These are phyloP conservation scores for Solanum habrochaites DNA, from an alignment of 257 asterid species.

Conservation along the genomic window DNA sequence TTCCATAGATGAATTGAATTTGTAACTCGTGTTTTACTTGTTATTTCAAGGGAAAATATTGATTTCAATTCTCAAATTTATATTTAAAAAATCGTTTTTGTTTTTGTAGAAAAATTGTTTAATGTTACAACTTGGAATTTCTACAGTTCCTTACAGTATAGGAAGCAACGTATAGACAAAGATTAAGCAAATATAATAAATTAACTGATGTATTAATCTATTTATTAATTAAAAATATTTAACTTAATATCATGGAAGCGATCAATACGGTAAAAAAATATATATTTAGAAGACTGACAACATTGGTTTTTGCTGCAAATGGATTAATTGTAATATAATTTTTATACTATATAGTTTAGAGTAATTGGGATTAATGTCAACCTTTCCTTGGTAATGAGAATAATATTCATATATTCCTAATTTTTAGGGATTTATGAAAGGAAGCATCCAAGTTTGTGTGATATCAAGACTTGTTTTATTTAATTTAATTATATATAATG, in stretches of 20 bases:
- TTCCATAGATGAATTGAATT: not conserved
- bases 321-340: not conserved
- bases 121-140: not conserved
- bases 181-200: not conserved
- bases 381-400: slow-evolving; percentile 21
- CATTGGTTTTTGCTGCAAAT: not conserved
- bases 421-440: not conserved
- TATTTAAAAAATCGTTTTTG: not conserved
- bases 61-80: not conserved
- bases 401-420: not conserved
- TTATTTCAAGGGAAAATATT: not conserved
- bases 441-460: not conserved
- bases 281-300: not conserved
- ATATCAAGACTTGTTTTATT: not conserved
- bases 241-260: not conserved
- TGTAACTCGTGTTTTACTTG: not conserved
- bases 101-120: not conserved
- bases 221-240: not conserved
- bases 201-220: not conserved
- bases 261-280: not conserved
- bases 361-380: slow-evolving; percentile 16
- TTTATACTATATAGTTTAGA: not conserved
- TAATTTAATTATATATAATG: not conserved
- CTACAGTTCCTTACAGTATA: slow-evolving; percentile 12
- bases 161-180: not conserved